Conservation (phyloP, 2,329 filamentous ascomycete species). For the Aphanocladium album region DNA sequence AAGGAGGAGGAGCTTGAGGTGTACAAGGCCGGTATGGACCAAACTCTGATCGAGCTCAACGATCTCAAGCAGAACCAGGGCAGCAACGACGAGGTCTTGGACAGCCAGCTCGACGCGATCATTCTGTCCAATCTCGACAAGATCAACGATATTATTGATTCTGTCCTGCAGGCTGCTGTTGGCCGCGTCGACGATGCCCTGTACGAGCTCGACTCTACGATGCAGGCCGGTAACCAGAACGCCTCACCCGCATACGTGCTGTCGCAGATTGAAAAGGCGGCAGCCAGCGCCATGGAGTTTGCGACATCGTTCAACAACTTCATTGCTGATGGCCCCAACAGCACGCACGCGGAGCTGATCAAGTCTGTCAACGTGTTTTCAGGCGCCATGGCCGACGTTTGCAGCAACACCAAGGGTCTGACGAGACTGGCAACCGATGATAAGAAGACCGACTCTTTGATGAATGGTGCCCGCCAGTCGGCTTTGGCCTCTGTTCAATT, state of each 20-base stretch:
- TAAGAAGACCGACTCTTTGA: constrained; percentile 83
- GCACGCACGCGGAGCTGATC: constrained; percentile 84
- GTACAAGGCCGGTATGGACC: constrained; percentile 96
- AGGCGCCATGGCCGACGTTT: constrained; percentile 85
- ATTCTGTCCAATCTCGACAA: constrained; percentile 83
- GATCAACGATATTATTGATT: constrained; percentile 97
- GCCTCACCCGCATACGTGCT: constrained; percentile 91
- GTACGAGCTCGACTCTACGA: constrained; percentile 94
- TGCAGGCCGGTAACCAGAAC: constrained; percentile 98
- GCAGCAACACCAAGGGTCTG: constrained; percentile 94
- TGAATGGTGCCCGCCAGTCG: constrained; percentile 75
- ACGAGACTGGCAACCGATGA: constrained; percentile 91
- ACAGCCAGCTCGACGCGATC: constrained; percentile 86
- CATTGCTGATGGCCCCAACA: constrained; percentile 92
- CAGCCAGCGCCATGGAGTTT: constrained; percentile 91
- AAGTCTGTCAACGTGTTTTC: constrained; percentile 87
- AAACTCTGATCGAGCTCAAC: constrained; percentile 87
- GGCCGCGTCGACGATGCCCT: constrained; percentile 92
- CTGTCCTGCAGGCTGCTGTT: constrained; percentile 87
- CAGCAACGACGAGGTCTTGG: constrained; percentile 73
- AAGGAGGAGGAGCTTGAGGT: constrained; percentile 98
- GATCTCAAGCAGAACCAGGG: constrained; percentile 73
- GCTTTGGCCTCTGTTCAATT: constrained; percentile 87
- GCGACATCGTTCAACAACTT: constrained; percentile 98
- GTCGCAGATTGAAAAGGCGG: constrained; percentile 96